These are phyloP conservation scores for Theileria luwenshuni DNA, from an alignment of 169 alveolate genomes.

Conservation along the genomic window DNA sequence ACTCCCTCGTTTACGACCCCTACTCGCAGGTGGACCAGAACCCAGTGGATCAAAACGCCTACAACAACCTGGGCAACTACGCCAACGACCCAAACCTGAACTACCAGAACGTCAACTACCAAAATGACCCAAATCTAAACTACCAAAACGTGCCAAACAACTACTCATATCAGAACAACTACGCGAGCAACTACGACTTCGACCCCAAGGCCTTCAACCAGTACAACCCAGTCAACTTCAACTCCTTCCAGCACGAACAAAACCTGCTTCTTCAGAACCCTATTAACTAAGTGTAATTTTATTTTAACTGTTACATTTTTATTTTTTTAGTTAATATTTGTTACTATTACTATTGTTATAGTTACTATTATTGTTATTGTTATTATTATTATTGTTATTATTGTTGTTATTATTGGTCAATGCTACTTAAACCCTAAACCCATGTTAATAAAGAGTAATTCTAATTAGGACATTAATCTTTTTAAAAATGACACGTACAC, in stretches of 20 bases:
- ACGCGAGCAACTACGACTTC: background rate
- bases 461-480: background rate
- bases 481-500: background rate
- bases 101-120: conserved; percentile 4
- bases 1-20: conserved; percentile 8
- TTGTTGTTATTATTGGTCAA: too few relatives aligned
- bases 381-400: too few relatives aligned
- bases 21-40: conserved; percentile 16
- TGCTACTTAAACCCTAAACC: too few relatives aligned
- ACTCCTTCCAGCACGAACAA: background rate
- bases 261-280: too few relatives aligned
- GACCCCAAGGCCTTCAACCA: conserved; percentile 12
- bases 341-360: too few relatives aligned
- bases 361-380: too few relatives aligned
- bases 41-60: background rate
- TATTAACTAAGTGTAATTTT: too few relatives aligned
- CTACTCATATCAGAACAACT: conserved; percentile 1
- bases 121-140: background rate
- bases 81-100: conserved; percentile 1
- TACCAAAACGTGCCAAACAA: background rate
- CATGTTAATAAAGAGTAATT: too few relatives aligned
- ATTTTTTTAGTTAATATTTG: too few relatives aligned
- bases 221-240: background rate
- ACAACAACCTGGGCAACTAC: background rate
- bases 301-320: too few relatives aligned